Evolutionary conservation across 2,329 filamentous ascomycete genomes (phyloP), one percentile per base, ranked within the genome.

Genomic region (Pseudovirgaria hyperparasitica): DNA sequence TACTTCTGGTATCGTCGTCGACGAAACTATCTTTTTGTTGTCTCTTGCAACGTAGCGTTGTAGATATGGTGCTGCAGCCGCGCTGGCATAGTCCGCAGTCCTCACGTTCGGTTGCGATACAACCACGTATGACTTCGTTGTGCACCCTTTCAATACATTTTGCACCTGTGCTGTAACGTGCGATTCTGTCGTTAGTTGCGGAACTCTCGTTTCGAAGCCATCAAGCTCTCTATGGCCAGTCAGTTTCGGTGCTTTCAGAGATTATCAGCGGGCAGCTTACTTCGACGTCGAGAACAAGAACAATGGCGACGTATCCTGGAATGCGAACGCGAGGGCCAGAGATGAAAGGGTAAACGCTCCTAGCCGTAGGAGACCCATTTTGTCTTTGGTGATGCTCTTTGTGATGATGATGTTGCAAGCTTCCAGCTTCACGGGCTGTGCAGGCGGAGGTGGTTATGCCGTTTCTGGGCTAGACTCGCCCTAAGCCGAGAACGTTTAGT

Each of bases 281-380:
- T 76, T 63, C 36, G 78, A 70, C 23, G 78, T 87, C 17, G 87
- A 94, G 53, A 92, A 77, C 39, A 94, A 61, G 50, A 93, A 70
- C 55, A 93, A 90, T 11, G 90, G 87, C 29, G 82, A 86, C 2
- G 86, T 84, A 55, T 93, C 78, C 36, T 72, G 74, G 53, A 93
- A 90, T 15, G 82, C 86, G 35, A 72, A 61, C 23, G 67, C 73
- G 14, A 65, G 63, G 33, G 69, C 65, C 39, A 70, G 63, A 43
- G 45, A 39, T 23, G 71, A 54, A 31, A 68, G 52, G 43, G 62
- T 58, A 30, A 68, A 46, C 33, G 62, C 55, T 42, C 57, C 52
- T 25, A 64, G 40, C 32, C 47, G 50, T 48, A 56, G 50, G 55
- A 66, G 63, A 27, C 42, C 58, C 50, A 53, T 54, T 39, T 45